Evolutionary conservation across 495 filamentous ascomycete genomes (phyloP).

Genomic region (Viridothelium virens): DNA sequence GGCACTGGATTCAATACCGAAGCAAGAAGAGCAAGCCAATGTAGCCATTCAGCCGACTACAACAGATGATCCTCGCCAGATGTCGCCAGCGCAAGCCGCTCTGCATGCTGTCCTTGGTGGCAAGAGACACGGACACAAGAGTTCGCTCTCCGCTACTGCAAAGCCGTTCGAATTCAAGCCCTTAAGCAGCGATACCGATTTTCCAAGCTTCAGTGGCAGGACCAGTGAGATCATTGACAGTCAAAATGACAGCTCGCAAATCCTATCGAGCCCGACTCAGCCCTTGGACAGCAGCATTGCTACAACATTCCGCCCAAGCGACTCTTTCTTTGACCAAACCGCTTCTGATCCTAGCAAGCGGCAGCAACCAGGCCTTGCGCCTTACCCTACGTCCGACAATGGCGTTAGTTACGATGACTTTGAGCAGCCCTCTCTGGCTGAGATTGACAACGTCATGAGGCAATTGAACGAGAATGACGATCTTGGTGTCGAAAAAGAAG

Average conservation of each 20-base stretch:
- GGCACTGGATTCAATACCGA: neutral
- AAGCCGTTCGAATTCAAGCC: conserved; percentile 59
- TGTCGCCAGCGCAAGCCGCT: conserved; percentile 8
- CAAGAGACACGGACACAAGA: conserved; percentile 33
- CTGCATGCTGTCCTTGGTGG: neutral
- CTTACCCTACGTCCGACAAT: conserved; percentile 9
- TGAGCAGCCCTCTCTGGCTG: conserved; percentile 57
- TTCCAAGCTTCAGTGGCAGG: conserved; percentile 40
- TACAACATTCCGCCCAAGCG: conserved; percentile 32
- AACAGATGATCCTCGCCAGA: neutral
- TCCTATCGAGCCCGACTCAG: conserved; percentile 22
- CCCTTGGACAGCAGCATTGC: conserved; percentile 27
- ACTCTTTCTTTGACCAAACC: conserved; percentile 29
- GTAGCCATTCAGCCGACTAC: neutral
- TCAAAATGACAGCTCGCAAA: conserved; percentile 21
- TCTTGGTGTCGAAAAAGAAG: conserved; percentile 56
- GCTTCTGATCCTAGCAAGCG: conserved; percentile 24
- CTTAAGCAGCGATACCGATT: conserved; percentile 36
- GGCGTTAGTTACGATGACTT: conserved; percentile 25
- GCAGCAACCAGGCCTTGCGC: conserved; percentile 25
- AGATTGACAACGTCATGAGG: conserved; percentile 80
- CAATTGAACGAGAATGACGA: conserved; percentile 65
- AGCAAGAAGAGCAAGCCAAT: neutral
- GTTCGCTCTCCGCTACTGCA: conserved; percentile 59
- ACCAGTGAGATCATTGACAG: conserved; percentile 39